These are phyloP conservation scores for Marsdenia floribunda DNA, from an alignment of 257 asterid genomes.

Conservation along the genomic window DNA sequence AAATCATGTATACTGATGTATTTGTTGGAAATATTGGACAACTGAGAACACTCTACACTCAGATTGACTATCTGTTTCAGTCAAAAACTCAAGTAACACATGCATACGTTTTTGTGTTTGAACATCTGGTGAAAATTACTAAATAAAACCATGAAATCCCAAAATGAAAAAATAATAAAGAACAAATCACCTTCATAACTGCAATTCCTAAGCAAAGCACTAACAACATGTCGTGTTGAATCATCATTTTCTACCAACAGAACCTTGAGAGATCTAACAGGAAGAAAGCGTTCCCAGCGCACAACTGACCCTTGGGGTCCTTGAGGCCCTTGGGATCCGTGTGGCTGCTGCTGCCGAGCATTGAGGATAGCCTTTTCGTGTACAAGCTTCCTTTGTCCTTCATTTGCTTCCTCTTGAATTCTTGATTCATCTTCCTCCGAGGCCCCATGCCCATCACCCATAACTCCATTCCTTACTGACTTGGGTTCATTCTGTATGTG, in stretches of 20 bases:
- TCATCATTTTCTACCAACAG: constrained; percentile 52
- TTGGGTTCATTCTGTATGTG: constrained; percentile 21
- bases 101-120: background rate
- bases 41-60: background rate
- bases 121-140: background rate
- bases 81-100: background rate
- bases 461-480: constrained; percentile 24
- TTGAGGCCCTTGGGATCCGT: constrained; percentile 9
- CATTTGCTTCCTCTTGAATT: constrained; percentile 27
- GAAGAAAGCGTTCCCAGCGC: constrained; percentile 54
- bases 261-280: constrained; percentile 48
- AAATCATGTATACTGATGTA: background rate
- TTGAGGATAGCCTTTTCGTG: constrained; percentile 26
- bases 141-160: background rate
- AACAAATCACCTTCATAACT: constrained; percentile 40
- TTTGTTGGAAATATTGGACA: background rate
- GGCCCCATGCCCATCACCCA: constrained; percentile 27
- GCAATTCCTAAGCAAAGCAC: constrained; percentile 53
- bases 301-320: constrained; percentile 30
- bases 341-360: constrained; percentile 17
- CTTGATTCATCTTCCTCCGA: constrained; percentile 36
- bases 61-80: background rate
- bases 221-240: constrained; percentile 49
- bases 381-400: constrained; percentile 19
- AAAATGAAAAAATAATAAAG: background rate